Base-by-base conservation (phyloP, 2,329 filamentous ascomycete genomes). In the Metarhizium humberi region DNA sequence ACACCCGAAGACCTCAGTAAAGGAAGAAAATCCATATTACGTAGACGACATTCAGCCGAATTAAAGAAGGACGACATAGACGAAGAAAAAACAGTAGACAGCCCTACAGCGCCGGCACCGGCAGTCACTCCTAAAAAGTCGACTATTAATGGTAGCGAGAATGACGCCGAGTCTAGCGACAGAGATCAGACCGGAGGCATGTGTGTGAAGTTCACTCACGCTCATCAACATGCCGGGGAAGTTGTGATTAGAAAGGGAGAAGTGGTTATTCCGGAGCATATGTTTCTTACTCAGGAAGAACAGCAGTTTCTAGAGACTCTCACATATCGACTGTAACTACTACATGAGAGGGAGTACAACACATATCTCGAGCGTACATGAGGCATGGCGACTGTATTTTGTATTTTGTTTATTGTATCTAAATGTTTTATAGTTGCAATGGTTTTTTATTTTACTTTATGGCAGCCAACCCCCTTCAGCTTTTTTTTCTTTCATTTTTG, bases 221-320 rank as follows among this genome's bases (percentile, higher is more conserved):
- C 50, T 6, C 46, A 56, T 40, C 52, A 47, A 30, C 56, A 55
- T 50, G 55, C 54, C 6, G 57, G 59, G 4, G 65, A 72, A 46
- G 63, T 73, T 32, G 69, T 74, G 1, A 68, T 74, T 50, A 66
- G 64, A 45, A 62, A 64, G 0, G 71, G 71, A 2, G 59, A 62
- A 25, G 61, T 74, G 2, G 56, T 70, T 8, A 55, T 74, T 8
- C 71, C 71, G 1, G 60, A 66, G 6, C 62, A 69, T 54, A 60
- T 73, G 57, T 70, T 63, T 46, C 63, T 74, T 20, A 70, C 66
- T 54, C 70, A 69, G 16, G 71, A 74, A 20, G 71, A 74, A 60
- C 54, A 64, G 20, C 63, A 69, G 51, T 53, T 70, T 11, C 55
- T 74, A 36, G 70, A 73, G 58, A 65, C 64, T 20, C 62, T 74